phyloP scores from a whole-genome alignment of 2,329 filamentous ascomycete species.

The Basipetospora sp. region DNA sequence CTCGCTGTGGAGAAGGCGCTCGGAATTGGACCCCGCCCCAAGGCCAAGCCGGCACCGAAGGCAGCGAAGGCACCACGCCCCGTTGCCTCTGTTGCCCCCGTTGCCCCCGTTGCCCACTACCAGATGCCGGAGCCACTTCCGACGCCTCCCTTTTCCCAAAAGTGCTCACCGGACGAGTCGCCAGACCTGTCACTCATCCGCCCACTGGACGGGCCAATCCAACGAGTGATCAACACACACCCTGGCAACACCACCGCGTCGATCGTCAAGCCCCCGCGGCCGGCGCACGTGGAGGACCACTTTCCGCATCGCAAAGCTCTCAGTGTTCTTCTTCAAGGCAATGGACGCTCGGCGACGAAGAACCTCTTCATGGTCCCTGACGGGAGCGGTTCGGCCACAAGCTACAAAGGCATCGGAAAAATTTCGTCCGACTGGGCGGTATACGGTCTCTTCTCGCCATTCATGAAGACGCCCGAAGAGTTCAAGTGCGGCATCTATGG shows the following conservation, averaged over 20 bases:
- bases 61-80: constrained; percentile 14
- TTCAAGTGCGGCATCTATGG: constrained; percentile 42
- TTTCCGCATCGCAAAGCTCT: constrained; percentile 36
- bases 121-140: not conserved
- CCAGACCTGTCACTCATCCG: no score
- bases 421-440: constrained; percentile 33
- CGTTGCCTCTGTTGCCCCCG: constrained; percentile 14
- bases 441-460: constrained; percentile 45
- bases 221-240: constrained; percentile 15
- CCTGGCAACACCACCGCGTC: constrained; percentile 29
- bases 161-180: no score
- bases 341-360: constrained; percentile 29
- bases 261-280: constrained; percentile 28
- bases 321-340: constrained; percentile 35
- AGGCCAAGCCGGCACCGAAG: constrained; percentile 13
- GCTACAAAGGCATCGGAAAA: constrained; percentile 30
- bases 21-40: constrained; percentile 31
- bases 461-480: constrained; percentile 45
- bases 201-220: no score
- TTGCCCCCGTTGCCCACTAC: not conserved
- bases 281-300: constrained; percentile 23
- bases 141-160: no score
- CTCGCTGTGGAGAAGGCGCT: constrained; percentile 52
- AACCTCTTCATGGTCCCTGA: constrained; percentile 41
- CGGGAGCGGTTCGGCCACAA: constrained; percentile 48